Conservation (phyloP, 176 grass and related monocot genomes). For the Bonia amplexicaulis region DNA sequence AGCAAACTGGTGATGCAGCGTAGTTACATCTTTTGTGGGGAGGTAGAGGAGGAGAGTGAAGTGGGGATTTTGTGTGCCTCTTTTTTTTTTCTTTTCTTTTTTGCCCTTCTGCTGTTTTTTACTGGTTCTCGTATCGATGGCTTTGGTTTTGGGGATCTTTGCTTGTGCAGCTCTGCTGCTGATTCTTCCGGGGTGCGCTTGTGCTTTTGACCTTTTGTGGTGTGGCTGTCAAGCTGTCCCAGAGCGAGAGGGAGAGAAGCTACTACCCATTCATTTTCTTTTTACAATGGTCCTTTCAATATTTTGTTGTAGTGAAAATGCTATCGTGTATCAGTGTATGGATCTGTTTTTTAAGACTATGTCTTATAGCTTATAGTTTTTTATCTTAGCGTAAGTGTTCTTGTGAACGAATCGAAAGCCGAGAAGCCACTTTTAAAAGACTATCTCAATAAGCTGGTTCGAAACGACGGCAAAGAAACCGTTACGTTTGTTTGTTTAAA, state of each 20-base stretch:
- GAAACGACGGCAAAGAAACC: no score
- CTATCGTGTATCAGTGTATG: neutral
- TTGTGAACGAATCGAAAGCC: no score
- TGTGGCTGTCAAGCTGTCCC: slow-evolving; percentile 15
- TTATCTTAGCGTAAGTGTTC: accelerated
- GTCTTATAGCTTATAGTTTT: no score
- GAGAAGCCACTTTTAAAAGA: no score
- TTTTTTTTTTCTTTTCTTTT: neutral
- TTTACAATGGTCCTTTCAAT: neutral
- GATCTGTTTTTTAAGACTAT: accelerated
- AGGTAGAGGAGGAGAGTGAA: slow-evolving; percentile 34
- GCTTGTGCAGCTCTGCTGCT: slow-evolving; percentile 21
- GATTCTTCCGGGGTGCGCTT: neutral
- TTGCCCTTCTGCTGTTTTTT: slow-evolving; percentile 16
- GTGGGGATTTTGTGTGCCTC: slow-evolving; percentile 38
- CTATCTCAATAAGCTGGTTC: no score
- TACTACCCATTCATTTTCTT: neutral
- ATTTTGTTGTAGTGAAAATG: neutral
- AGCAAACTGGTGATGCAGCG: slow-evolving; percentile 40
- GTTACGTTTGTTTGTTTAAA: no score
- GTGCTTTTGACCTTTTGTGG: neutral
- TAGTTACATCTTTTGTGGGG: slow-evolving; percentile 24
- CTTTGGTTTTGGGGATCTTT: slow-evolving; percentile 39
- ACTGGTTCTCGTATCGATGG: neutral
- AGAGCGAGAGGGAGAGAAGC: neutral